Evolutionary conservation across 257 asterid genomes (phyloP).

Genomic region (Euphrasia confusa): DNA sequence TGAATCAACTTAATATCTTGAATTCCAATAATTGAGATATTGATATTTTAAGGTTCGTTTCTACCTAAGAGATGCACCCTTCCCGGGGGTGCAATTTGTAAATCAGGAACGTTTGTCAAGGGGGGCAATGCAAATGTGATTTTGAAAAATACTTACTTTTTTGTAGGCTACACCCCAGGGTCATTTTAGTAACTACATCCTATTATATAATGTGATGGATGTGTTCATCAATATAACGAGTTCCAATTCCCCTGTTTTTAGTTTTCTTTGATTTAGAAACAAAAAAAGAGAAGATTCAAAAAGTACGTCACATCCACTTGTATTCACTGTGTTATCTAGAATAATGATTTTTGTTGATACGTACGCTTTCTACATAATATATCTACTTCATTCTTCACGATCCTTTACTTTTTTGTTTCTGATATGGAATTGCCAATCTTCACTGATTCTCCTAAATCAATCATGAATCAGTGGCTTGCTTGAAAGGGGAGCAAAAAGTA

Average conservation of each 20-base stretch:
- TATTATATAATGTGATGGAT: background rate
- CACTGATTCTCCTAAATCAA: constrained; percentile 1
- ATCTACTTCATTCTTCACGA: background rate
- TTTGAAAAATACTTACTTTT: background rate
- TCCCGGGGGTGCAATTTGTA: background rate
- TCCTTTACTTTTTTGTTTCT: background rate
- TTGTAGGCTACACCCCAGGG: background rate
- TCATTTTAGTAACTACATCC: background rate
- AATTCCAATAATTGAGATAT: constrained; percentile 16
- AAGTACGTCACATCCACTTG: background rate
- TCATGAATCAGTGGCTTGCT: constrained; percentile 72
- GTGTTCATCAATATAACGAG: background rate
- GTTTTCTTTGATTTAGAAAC: background rate
- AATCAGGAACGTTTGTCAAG: background rate
- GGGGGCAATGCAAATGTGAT: background rate
- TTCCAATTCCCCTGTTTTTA: background rate
- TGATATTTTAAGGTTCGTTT: too few species aligned
- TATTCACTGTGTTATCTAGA: background rate
- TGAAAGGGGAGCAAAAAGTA: constrained; percentile 95
- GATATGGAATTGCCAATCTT: constrained; percentile 8
- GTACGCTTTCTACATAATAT: background rate
- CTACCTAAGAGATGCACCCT: too few species aligned
- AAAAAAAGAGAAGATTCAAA: background rate
- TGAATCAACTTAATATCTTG: constrained; percentile 12
- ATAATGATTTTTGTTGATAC: background rate